These are phyloP conservation scores for Solanum lycopersicoides DNA, from an alignment of 257 asterid species.

Conservation along the genomic window DNA sequence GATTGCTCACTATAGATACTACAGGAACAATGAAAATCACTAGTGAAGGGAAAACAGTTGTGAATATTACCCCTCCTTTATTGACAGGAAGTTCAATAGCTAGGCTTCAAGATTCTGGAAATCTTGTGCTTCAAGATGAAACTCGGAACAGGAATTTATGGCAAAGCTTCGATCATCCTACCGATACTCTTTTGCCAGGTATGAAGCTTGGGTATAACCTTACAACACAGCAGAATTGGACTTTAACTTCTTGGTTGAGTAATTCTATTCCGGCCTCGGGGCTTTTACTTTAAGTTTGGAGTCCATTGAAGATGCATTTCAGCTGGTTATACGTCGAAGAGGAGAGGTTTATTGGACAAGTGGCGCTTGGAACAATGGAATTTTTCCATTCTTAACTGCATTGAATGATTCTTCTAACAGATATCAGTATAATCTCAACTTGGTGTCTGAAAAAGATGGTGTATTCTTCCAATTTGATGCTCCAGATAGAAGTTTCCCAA, in stretches of 20 bases:
- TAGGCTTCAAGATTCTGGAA: background rate
- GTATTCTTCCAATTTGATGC: background rate
- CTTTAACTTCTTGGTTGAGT: constrained; percentile 38
- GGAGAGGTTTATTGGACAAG: background rate
- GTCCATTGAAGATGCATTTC: background rate
- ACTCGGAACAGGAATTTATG: background rate
- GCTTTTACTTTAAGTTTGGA: background rate
- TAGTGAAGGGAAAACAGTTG: background rate
- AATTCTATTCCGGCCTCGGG: constrained; percentile 1
- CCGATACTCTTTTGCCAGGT: constrained; percentile 38
- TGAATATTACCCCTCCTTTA: background rate
- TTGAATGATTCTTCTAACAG: background rate
- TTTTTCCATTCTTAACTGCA: background rate
- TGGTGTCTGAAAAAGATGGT: background rate
- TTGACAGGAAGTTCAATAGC: background rate
- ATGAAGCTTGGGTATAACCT: constrained; percentile 44
- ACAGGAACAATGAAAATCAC: background rate
- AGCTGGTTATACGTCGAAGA: background rate
- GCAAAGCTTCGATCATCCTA: constrained; percentile 51
- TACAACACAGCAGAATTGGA: constrained; percentile 24
- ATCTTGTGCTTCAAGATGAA: background rate
- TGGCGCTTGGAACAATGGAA: background rate
- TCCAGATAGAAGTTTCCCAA: background rate
- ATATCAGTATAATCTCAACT: background rate
- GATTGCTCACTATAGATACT: background rate